Conservation (phyloP, 2,329 filamentous ascomycete genomes). For the Canariomyces notabilis region DNA sequence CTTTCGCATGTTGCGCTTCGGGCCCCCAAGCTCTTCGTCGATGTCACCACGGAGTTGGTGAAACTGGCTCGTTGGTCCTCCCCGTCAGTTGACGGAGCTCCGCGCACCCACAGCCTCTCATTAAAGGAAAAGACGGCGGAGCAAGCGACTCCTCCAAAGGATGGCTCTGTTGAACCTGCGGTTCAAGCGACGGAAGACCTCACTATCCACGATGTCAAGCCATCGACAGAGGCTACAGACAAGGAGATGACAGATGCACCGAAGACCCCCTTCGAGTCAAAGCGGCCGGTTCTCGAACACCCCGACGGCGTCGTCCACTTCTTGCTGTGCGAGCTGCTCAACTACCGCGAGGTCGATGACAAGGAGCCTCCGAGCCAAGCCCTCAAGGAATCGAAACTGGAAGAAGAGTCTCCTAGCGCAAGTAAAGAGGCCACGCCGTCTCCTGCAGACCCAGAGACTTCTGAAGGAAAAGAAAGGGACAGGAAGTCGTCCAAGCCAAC, state of each 20-base stretch:
- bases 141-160: slow-evolving; percentile 26
- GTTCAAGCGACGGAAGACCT: slow-evolving; percentile 44
- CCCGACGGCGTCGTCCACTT: slow-evolving; percentile 95
- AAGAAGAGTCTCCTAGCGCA: slow-evolving; percentile 31
- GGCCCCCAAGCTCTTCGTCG: slow-evolving; percentile 78
- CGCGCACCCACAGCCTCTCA: slow-evolving; percentile 33
- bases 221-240: slow-evolving; percentile 54
- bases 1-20: slow-evolving; percentile 77
- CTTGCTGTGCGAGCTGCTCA: slow-evolving; percentile 83
- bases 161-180: slow-evolving; percentile 40
- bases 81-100: slow-evolving; percentile 27
- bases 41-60: slow-evolving; percentile 79
- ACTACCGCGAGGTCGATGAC: slow-evolving; percentile 89
- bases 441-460: slow-evolving; percentile 14
- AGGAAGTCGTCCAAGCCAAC: slow-evolving; percentile 65
- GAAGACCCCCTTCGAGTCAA: slow-evolving; percentile 62
- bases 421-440: slow-evolving; percentile 29
- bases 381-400: slow-evolving; percentile 39
- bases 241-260: slow-evolving; percentile 59
- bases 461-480: slow-evolving; percentile 41
- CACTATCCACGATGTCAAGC: slow-evolving; percentile 51
- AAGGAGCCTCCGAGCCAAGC: slow-evolving; percentile 51
- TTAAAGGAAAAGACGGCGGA: slow-evolving; percentile 37
- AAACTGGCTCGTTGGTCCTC: slow-evolving; percentile 60
- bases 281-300: slow-evolving; percentile 81